Base-by-base conservation (phyloP, 169 alveolate species). In the Cryptosporidium viatorum region DNA sequence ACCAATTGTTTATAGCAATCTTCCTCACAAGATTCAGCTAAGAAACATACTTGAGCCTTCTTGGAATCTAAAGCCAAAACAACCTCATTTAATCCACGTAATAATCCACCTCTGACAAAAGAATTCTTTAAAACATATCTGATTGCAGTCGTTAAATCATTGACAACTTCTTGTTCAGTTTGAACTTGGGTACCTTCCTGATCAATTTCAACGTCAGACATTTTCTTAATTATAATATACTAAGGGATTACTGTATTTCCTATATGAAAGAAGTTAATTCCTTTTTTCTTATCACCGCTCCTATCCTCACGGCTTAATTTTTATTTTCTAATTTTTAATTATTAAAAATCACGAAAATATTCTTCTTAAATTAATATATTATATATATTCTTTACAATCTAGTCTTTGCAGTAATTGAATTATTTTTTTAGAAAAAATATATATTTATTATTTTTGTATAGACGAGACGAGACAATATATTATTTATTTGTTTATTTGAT, bases 11-110 rank as follows among this genome's bases (percentile, higher is more conserved):
- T 96, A 97, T 97, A 97, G 69, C 97, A 97, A 51, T 97, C 97
- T 91, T 97, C 99, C 59, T 96, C 96, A 92, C 98, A 96, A 73
- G 96, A 95, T 91, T 96, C 96, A 55, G 99, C 97, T 41, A 97
- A 91, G 91, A 97, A 96, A 92, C 98, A 95, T 21, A 96, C 98
- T 86, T 95, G 98, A 62, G 98, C 99, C 85, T 94, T 96, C 93
- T 96, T 95, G 31, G 98, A 92, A 80, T 97, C 99, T 31, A 97
- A 74, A 31, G 98, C 96, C 93, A 96, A 96, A 86, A 97, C 97
- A 62, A 96, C 99, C 95, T 97, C 98, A 73, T 97, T 96, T 86
- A 97, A 93, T 41, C 99, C 99, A 26, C 98, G 95, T 67, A 96
- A 96, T 60, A 97, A 95, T 69, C 99, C 99, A 74, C 97, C 98